These are phyloP conservation scores for Strobilomyces dryophilus DNA, from an alignment of 768 basidiomycete species.

Conservation along the genomic window DNA sequence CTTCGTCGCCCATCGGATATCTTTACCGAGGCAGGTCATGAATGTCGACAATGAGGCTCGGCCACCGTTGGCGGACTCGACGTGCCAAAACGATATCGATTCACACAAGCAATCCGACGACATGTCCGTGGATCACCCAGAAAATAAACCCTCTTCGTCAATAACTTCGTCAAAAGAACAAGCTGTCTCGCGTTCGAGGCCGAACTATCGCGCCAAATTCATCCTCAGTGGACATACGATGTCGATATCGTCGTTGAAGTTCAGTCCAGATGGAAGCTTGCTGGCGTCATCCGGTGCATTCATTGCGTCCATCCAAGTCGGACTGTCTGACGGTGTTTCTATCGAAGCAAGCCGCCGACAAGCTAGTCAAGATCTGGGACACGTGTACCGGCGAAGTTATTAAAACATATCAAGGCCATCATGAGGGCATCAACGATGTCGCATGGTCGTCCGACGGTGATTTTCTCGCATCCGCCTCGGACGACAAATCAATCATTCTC, in stretches of 20 bases:
- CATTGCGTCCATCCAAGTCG: slow-evolving; percentile 2
- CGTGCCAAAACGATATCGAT: not conserved
- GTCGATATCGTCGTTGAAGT: slow-evolving; percentile 82
- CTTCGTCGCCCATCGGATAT: not conserved
- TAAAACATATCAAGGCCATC: slow-evolving; percentile 69
- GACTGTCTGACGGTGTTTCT: slow-evolving; percentile 20
- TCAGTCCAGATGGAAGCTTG: slow-evolving; percentile 77
- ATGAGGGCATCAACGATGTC: slow-evolving; percentile 83
- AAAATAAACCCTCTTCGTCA: not conserved
- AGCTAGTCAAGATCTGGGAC: slow-evolving; percentile 79
- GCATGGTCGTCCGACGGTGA: slow-evolving; percentile 84
- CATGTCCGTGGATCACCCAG: slow-evolving; percentile 7
- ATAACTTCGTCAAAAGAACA: slow-evolving; percentile 1
- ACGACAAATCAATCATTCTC: slow-evolving; percentile 85
- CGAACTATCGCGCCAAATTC: slow-evolving; percentile 56
- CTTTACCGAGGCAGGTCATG: slow-evolving; percentile 8
- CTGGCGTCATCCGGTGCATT: slow-evolving; percentile 82
- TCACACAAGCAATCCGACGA: slow-evolving; percentile 8
- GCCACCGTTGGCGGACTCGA: not conserved
- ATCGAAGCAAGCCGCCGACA: slow-evolving; percentile 74
- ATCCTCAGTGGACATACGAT: slow-evolving; percentile 79
- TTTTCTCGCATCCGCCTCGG: slow-evolving; percentile 87
- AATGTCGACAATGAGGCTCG: slow-evolving; percentile 8
- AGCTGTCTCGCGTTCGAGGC: slow-evolving; percentile 19
- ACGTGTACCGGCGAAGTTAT: slow-evolving; percentile 66